Evolutionary conservation across 306 rosid genomes (phyloP).

Genomic region (Senna tora): DNA sequence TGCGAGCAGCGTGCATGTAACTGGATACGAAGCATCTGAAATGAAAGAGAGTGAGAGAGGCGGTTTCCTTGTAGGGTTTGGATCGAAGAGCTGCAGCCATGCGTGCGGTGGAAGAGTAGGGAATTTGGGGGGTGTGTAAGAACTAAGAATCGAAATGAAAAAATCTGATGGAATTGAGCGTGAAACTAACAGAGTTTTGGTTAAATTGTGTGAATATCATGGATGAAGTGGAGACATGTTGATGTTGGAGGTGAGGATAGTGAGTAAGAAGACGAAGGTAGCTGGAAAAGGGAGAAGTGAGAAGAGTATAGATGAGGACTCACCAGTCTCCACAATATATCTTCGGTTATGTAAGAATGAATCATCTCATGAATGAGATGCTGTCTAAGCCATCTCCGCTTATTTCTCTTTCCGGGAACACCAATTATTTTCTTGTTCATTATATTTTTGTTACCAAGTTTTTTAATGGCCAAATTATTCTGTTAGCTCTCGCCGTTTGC

Average conservation of each 20-base stretch:
- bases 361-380: too few species aligned
- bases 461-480: too few species aligned
- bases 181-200: constrained; percentile 33
- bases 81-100: constrained; percentile 83
- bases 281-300: background rate
- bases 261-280: constrained; percentile 8
- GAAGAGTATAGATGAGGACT: background rate
- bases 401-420: too few species aligned
- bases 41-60: constrained; percentile 55
- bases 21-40: constrained; percentile 58
- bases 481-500: too few species aligned
- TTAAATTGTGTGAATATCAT: constrained; percentile 34
- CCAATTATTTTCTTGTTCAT: too few species aligned
- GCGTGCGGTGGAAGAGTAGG: constrained; percentile 1
- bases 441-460: too few species aligned
- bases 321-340: too few species aligned
- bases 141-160: constrained; percentile 12
- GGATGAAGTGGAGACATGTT: constrained; percentile 38
- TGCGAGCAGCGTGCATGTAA: constrained; percentile 52
- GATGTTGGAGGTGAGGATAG: constrained; percentile 25
- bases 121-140: background rate
- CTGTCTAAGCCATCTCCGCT: too few species aligned
- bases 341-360: too few species aligned
- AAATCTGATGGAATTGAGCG: constrained; percentile 9
- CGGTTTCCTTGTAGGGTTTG: constrained; percentile 62